Base-by-base conservation (phyloP, 202 grass and related monocot genomes). In the Setaria italica region DNA sequence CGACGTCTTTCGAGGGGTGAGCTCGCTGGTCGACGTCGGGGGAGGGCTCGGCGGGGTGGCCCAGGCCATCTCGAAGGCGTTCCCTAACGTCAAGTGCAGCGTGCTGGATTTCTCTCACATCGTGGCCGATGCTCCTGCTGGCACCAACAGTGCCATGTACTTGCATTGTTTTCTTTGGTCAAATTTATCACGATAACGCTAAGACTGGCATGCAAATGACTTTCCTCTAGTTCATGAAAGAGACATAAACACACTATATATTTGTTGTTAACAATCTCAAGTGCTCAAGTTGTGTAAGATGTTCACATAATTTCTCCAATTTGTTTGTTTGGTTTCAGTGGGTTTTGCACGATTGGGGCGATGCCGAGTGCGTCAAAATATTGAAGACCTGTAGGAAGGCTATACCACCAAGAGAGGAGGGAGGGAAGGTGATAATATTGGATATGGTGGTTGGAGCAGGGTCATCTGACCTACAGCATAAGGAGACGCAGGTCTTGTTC, bases 391-490 rank as follows among this genome's bases (percentile, higher is more conserved):
- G 89, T 64, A 91, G 41, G 60, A 82, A 70, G 4, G 89, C 89
- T 9, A 86, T 92, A 55, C 78, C 72, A 14, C 2, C 78, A 0
- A 70, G 11, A 87, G 79, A 80, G 4, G 84, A 1, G 6, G 79
- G 79, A 37, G 90, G 86, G 4, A 92, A 92, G 49, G 74, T 92
- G 1, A 80, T 89, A 81, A 45, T 89, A 49, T 19, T 86, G 33
- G 86, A 92, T 9, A 51, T 86, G 0, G 86, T 92, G 74, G 67
- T 89, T 20, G 86, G 82, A 83, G 82, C 66, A 11, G 75, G 68
- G 9, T 11, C 47, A 6, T 48, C 42, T 0, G n/a, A 77, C 68
- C 19, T 35, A 7, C 50, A 34, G 10, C 42, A 35, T 16, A 47
- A 11, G 2, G 85, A 82, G 62, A 14, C 56, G 34, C 85, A 87